Evolutionary conservation across 192 early-diverging fungal genomes (phyloP).

Genomic region (Gryganskiella cystojenkinii): DNA sequence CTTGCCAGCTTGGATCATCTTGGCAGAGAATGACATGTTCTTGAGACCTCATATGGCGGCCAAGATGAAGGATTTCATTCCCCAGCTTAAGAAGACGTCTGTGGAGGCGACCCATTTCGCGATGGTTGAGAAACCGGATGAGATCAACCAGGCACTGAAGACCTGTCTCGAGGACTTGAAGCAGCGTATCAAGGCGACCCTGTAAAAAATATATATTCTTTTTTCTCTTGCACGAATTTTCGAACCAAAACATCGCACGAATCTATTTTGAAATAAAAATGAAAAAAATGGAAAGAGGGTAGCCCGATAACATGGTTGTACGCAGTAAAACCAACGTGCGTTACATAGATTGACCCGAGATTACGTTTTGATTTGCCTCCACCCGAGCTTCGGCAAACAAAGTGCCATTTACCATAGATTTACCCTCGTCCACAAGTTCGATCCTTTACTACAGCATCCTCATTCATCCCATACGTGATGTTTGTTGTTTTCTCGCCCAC

Average conservation of each 20-base stretch:
- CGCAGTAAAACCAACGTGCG: too few relatives aligned
- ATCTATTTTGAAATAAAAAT: too few relatives aligned
- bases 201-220: constrained; percentile 11
- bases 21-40: constrained; percentile 14
- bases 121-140: constrained; percentile 31
- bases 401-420: too few relatives aligned
- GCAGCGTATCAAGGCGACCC: constrained; percentile 2
- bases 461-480: constrained; percentile 13
- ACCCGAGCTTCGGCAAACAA: too few relatives aligned
- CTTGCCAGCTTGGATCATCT: constrained; percentile 21
- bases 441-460: constrained; percentile 6
- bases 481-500: not conserved
- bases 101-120: constrained; percentile 25
- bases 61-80: constrained; percentile 18
- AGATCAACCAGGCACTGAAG: constrained; percentile 21
- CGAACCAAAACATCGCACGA: too few relatives aligned
- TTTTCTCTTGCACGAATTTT: too few relatives aligned
- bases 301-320: too few relatives aligned
- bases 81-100: constrained; percentile 13
- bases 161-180: constrained; percentile 21
- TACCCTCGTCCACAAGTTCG: too few relatives aligned
- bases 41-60: constrained; percentile 14
- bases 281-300: too few relatives aligned
- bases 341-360: too few relatives aligned
- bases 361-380: too few relatives aligned